Conservation (phyloP, 257 asterid species). For the Solanum gandarillasii region DNA sequence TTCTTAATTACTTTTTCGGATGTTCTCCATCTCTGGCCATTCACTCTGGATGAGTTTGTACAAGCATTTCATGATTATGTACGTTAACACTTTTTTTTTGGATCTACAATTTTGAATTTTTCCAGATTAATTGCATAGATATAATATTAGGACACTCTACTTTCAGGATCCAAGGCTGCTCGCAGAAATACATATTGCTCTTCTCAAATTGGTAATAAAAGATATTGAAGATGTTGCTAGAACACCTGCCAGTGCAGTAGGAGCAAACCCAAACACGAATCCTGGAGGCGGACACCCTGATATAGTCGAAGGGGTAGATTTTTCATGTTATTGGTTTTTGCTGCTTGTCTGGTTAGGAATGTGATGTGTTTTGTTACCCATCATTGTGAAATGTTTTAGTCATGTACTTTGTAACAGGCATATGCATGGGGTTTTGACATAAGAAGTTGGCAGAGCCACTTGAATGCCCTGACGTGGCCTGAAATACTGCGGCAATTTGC, state of each 20-base stretch:
- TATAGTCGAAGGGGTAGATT: slow-evolving; percentile 76
- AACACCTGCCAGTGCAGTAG: slow-evolving; percentile 34
- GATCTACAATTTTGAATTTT: background rate
- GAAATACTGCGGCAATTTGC: slow-evolving; percentile 87
- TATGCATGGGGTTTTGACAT: slow-evolving; percentile 90
- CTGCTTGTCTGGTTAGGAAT: slow-evolving; percentile 1
- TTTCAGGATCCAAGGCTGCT: slow-evolving; percentile 74
- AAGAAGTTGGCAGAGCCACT: slow-evolving; percentile 65
- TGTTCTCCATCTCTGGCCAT: slow-evolving; percentile 91
- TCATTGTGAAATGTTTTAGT: slow-evolving; percentile 5
- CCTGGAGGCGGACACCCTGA: slow-evolving; percentile 78
- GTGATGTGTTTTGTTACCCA: background rate
- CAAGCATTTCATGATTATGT: slow-evolving; percentile 71
- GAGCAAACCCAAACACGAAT: slow-evolving; percentile 39
- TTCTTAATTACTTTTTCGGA: slow-evolving; percentile 80
- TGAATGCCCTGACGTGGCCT: slow-evolving; percentile 87
- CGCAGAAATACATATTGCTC: slow-evolving; percentile 79
- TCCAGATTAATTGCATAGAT: background rate
- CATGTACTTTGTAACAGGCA: slow-evolving; percentile 44
- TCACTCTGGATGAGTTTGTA: slow-evolving; percentile 76
- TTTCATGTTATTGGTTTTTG: background rate
- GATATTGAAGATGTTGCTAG: slow-evolving; percentile 83
- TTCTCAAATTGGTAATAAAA: slow-evolving; percentile 54
- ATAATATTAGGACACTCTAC: background rate
- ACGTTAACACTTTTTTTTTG: slow-evolving; percentile 14